These are phyloP conservation scores for Ganoderma resinaceum DNA, from an alignment of 1,284 basidiomycete genomes.

Conservation along the genomic window DNA sequence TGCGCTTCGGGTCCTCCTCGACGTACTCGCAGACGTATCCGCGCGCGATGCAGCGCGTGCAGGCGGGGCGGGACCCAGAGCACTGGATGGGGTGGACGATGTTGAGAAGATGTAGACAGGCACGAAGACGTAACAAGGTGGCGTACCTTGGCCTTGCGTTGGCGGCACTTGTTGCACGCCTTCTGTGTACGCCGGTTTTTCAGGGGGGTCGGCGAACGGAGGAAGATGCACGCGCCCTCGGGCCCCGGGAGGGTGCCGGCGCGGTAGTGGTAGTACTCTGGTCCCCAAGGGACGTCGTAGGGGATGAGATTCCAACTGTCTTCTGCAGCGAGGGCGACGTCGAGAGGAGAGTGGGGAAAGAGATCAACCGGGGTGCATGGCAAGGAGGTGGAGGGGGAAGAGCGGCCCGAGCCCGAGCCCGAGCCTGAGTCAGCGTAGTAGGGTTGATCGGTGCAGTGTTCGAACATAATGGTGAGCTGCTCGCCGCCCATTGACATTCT, in stretches of 20 bases:
- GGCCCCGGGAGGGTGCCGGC: slow-evolving; percentile 49
- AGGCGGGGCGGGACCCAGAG: slow-evolving; percentile 48
- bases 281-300: slow-evolving; percentile 51
- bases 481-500: background rate
- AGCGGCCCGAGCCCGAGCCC: slow-evolving; percentile 21
- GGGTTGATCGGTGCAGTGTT: slow-evolving; percentile 23
- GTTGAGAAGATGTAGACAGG: background rate
- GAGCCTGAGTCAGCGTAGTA: slow-evolving; percentile 11
- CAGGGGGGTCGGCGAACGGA: slow-evolving; percentile 50
- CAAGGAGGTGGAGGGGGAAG: slow-evolving; percentile 21
- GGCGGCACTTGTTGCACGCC: slow-evolving; percentile 53
- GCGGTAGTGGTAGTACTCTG: slow-evolving; percentile 46
- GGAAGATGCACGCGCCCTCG: slow-evolving; percentile 48
- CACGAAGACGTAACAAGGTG: slow-evolving; percentile 2
- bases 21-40: slow-evolving; percentile 49
- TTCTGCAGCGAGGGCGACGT: slow-evolving; percentile 31
- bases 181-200: slow-evolving; percentile 49
- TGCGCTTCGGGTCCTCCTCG: slow-evolving; percentile 34
- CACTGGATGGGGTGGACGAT: slow-evolving; percentile 40
- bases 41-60: slow-evolving; percentile 47
- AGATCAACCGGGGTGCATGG: slow-evolving; percentile 24
- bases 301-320: slow-evolving; percentile 50
- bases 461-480: slow-evolving; percentile 32
- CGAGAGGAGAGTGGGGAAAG: slow-evolving; percentile 26
- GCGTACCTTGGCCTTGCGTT: slow-evolving; percentile 53